These are phyloP conservation scores for Arthrocladium fulminans DNA, from an alignment of 2,329 filamentous ascomycete genomes.

Conservation along the genomic window DNA sequence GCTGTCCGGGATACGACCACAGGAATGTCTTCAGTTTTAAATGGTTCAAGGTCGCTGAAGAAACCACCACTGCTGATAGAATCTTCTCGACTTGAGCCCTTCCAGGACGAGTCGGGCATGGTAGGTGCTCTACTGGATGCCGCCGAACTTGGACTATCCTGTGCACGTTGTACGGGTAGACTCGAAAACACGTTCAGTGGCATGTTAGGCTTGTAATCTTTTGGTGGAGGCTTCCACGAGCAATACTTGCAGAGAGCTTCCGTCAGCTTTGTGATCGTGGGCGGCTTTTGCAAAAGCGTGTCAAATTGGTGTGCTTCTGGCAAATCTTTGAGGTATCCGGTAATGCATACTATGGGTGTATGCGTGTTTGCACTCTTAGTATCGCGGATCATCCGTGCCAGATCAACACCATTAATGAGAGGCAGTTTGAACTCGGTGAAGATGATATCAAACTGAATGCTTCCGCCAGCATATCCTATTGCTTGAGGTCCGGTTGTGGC, in stretches of 20 bases:
- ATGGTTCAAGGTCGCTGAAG: constrained; percentile 76
- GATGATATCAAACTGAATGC: constrained; percentile 97
- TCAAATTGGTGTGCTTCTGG: constrained; percentile 95
- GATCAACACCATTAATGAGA: constrained; percentile 88
- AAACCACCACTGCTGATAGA: constrained; percentile 75
- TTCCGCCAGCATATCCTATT: constrained; percentile 85
- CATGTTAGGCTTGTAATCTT: constrained; percentile 45
- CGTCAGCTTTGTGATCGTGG: constrained; percentile 80
- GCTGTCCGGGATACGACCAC: constrained; percentile 65
- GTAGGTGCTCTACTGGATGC: constrained; percentile 63
- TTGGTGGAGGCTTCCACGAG: constrained; percentile 78
- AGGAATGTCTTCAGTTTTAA: constrained; percentile 67
- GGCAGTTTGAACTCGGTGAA: constrained; percentile 96
- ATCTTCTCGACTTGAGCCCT: constrained; percentile 73
- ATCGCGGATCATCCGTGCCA: constrained; percentile 94
- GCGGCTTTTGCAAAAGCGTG: constrained; percentile 90
- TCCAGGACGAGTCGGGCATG: constrained; percentile 65
- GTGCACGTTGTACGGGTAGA: constrained; percentile 28
- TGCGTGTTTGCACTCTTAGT: constrained; percentile 91
- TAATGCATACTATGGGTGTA: constrained; percentile 93
- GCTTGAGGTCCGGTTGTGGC: constrained; percentile 86
- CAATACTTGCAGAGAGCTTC: constrained; percentile 82
- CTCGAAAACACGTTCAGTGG: constrained; percentile 35
- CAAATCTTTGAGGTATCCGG: constrained; percentile 94
- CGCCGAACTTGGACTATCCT: constrained; percentile 76